Base-by-base conservation (phyloP, 805 yeast genomes). In the Kuraishia cidri region DNA sequence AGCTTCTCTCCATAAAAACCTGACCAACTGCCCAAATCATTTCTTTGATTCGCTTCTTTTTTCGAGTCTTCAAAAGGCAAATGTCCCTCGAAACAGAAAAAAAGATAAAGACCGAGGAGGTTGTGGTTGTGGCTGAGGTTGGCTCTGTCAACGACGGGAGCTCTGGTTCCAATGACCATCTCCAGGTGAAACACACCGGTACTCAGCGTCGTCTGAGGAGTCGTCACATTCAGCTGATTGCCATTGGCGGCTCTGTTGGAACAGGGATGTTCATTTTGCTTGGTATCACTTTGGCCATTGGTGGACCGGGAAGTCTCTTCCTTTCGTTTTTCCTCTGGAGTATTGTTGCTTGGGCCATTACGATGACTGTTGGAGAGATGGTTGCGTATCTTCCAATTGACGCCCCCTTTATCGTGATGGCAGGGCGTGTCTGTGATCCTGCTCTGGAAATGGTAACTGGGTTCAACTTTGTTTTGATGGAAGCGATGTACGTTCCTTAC, bases 161-260 rank as follows among this genome's bases (percentile, higher is more conserved):
- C n/a, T n/a, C n/a, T n/a, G n/a, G n/a, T n/a, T n/a, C n/a, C n/a
- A n/a, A n/a, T n/a, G n/a, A n/a, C n/a, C n/a, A n/a, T n/a, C n/a
- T n/a, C n/a, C n/a, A n/a, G n/a, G n/a, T n/a, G n/a, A n/a, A n/a
- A n/a, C 27, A 25, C 5, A 25, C 13, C 15, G 27, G 25, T 15
- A 42, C 46, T 10, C 43, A 46, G 26, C 36, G 72, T 22, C 48
- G 52, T 6, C 48, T 66, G 30, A 37, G 51, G 32, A 60, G 58
- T 18, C 47, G 72, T 36, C 75, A 68, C 43, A 64, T 68, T 20
- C 70, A 64, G 41, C 52, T 68, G 35, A 53, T 68, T 27, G 72
- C 69, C 12, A 64, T 68, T 23, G 71, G 71, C n/a, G 71, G 70
- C 30, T 64, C 71, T 7, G 62, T 66, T 30, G 72, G 72, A 14